These are phyloP conservation scores for Macadamia tetraphylla DNA, from an alignment of 164 flowering plant genomes.

Conservation along the genomic window DNA sequence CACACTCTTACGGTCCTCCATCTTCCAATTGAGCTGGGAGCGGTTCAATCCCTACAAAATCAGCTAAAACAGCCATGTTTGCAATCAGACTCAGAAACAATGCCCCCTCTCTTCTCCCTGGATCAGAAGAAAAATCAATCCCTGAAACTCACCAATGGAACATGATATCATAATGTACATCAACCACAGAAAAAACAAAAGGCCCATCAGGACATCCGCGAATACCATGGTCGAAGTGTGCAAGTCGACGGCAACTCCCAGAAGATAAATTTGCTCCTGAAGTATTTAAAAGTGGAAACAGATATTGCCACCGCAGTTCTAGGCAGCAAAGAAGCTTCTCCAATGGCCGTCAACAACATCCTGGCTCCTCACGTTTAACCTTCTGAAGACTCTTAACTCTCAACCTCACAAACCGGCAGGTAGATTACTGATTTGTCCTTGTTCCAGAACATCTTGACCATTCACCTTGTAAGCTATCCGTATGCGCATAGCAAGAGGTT, in stretches of 20 bases:
- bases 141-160: not conserved
- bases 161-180: not conserved
- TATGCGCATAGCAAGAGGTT: conserved; percentile 87
- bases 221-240: not conserved
- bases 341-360: not conserved
- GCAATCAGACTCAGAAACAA: not conserved
- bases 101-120: not conserved
- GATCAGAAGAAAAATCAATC: no score
- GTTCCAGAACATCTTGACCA: conserved; percentile 61
- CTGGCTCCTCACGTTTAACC: no score
- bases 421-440: conserved; percentile 77
- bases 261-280: no score
- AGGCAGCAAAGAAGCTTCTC: not conserved
- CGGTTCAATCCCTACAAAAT: not conserved
- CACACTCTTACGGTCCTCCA: not conserved
- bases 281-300: not conserved
- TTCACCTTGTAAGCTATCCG: conserved; percentile 78
- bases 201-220: not conserved
- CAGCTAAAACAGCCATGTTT: not conserved
- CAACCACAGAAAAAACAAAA: not conserved
- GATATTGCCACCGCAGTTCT: not conserved
- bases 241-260: not conserved
- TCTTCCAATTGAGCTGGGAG: not conserved
- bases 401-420: conserved; percentile 27
- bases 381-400: not conserved